Base-by-base conservation (phyloP, 1,139 yeast genomes). In the Geotrichum bryndzae region DNA sequence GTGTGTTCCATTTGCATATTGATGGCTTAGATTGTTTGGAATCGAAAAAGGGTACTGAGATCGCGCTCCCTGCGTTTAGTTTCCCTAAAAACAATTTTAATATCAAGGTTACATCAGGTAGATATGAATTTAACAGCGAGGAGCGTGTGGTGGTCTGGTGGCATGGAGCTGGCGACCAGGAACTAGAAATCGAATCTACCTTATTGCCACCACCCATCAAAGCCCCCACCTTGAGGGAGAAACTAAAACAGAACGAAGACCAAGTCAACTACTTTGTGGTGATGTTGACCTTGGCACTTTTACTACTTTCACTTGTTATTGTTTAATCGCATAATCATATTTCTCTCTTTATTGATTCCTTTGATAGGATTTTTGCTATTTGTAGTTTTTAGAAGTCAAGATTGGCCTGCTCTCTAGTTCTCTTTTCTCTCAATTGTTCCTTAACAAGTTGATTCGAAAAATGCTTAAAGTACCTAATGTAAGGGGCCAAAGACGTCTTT, bases 401-500 rank as follows among this genome's bases (percentile, higher is more conserved):
- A 18, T 62, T 54, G 11, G 63, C 64, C 45, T 64, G 66, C 8
- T 64, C 68, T 10, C 64, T 66, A 10, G 67, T 69, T 45, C 69
- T 55, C 54, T 61, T 63, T 29, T 61, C 60, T 51, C 55, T 61
- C 55, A 75, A 69, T 69, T 87, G 92, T 25, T 82, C 84, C 66
- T 82, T 83, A 45, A 85, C 72, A 62, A 91, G 74, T 0, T 73
- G 76, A 59, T 76, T 77, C 15, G 90, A 95, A 74, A 84, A 88
- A 58, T 77, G 77, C 51, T 83, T 82, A 73, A 92, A 94, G 64
- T 81, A 77, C n/a, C 85, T 86, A 41, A 90, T 81, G 68, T 88
- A 90, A 1, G 91, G 90, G 67, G 84, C 87, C 70, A 92, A 77
- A 45, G 87, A 79, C 0, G 97, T 89, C 67, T 83, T 83, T 63